These are phyloP conservation scores for Clonostachys sp. DNA, from an alignment of 2,329 filamentous ascomycete species.

Conservation along the genomic window DNA sequence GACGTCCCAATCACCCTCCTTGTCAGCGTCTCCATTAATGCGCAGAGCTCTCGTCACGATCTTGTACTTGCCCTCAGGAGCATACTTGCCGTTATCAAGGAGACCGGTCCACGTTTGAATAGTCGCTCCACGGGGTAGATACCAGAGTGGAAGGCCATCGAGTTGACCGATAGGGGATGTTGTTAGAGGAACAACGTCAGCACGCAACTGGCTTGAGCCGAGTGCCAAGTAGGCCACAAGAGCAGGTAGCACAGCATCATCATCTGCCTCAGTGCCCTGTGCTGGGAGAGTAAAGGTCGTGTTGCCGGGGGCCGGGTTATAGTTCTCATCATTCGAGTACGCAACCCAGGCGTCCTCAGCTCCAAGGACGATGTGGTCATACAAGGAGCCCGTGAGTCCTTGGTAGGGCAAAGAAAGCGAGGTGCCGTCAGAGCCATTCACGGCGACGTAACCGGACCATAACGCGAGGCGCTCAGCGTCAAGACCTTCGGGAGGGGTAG, in stretches of 20 bases:
- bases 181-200: slow-evolving; percentile 33
- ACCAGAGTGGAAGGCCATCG: slow-evolving; percentile 29
- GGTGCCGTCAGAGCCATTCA: slow-evolving; percentile 29
- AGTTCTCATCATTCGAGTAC: slow-evolving; percentile 22
- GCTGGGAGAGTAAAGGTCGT: slow-evolving; percentile 34
- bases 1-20: slow-evolving; percentile 40
- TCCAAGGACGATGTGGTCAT: slow-evolving; percentile 20
- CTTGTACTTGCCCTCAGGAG: slow-evolving; percentile 43
- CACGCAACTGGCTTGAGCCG: slow-evolving; percentile 36
- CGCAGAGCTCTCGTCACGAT: slow-evolving; percentile 41
- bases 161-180: slow-evolving; percentile 30
- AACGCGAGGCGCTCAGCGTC: slow-evolving; percentile 25
- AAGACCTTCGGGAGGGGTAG: slow-evolving; percentile 18
- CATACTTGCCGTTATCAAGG: slow-evolving; percentile 40
- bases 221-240: slow-evolving; percentile 26
- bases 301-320: slow-evolving; percentile 20
- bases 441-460: slow-evolving; percentile 35
- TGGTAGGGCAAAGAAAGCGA: slow-evolving; percentile 31
- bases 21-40: slow-evolving; percentile 42
- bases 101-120: slow-evolving; percentile 36
- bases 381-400: slow-evolving; percentile 22
- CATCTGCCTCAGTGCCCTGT: slow-evolving; percentile 16
- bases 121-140: slow-evolving; percentile 11
- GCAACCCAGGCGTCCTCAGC: slow-evolving; percentile 23
- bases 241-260: not conserved